Percentiles rank a stretch among this genome's conserved stretches.
Evolutionary conservation across 106 monocot species (phyloP).

Genomic region (Apostasia ramifera): DNA sequence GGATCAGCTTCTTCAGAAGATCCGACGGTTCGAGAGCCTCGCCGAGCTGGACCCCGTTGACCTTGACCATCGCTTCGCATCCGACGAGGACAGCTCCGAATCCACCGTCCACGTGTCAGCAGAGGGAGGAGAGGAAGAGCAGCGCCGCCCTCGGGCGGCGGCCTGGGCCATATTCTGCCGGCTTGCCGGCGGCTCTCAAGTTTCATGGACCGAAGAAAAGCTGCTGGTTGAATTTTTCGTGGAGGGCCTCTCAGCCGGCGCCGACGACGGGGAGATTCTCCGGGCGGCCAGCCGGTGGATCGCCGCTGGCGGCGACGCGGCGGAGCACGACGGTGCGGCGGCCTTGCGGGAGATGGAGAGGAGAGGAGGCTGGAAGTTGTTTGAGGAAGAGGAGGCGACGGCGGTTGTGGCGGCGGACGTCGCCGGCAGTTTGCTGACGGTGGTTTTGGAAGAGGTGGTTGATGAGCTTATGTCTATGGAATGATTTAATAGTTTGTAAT

Average conservation of each 20-base stretch:
- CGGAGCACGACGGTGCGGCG: constrained; percentile 10
- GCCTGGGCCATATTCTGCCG: constrained; percentile 20
- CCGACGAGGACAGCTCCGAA: neutral
- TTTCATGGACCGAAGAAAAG: constrained; percentile 6
- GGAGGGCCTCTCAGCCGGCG: constrained; percentile 18
- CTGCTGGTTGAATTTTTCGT: constrained; percentile 55
- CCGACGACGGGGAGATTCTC: constrained; percentile 12
- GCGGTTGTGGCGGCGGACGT: constrained; percentile 11
- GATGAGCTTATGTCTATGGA: neutral
- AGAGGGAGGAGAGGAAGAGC: constrained; percentile 1
- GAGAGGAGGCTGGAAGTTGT: constrained; percentile 27
- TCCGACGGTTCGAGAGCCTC: constrained; percentile 48
- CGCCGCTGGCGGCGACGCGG: constrained; percentile 5
- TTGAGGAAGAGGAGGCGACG: constrained; percentile 21
- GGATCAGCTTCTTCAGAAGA: constrained; percentile 43
- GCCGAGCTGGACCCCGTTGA: constrained; percentile 20
- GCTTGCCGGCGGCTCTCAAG: neutral
- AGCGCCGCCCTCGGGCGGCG: neutral
- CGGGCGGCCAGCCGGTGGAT: constrained; percentile 33
- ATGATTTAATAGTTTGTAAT: too few relatives aligned
- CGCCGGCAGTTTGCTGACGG: neutral
- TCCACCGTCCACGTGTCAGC: constrained; percentile 1
- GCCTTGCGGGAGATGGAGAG: constrained; percentile 32
- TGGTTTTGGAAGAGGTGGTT: neutral
- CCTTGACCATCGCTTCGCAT: constrained; percentile 22